A percentile compares a stretch with the other conserved stretches of the same genome.
These are phyloP conservation scores for Neonectria magnoliae DNA, from an alignment of 2,329 filamentous ascomycete species.

Conservation along the genomic window DNA sequence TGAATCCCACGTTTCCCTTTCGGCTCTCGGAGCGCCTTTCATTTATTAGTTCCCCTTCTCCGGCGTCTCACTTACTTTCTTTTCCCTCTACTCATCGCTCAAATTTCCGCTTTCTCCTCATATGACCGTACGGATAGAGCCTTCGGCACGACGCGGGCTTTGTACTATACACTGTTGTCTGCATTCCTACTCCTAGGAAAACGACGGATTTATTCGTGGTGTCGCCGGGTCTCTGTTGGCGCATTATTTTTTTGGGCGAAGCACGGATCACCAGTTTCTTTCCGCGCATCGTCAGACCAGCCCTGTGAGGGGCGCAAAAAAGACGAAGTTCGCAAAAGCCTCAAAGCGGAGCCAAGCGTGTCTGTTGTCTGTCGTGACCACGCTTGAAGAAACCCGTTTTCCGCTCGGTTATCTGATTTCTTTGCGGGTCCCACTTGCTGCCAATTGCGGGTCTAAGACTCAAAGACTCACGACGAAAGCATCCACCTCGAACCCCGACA, in stretches of 20 bases:
- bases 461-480: constrained; percentile 14
- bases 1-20: constrained; percentile 8
- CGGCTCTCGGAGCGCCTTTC: neutral
- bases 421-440: constrained; percentile 13
- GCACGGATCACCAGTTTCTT: constrained; percentile 19
- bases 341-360: constrained; percentile 22
- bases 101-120: neutral
- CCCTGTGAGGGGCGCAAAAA: constrained; percentile 16
- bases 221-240: neutral
- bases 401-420: constrained; percentile 22
- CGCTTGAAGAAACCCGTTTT: constrained; percentile 1
- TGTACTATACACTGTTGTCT: neutral
- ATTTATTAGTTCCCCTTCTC: neutral
- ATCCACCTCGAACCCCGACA: constrained; percentile 5
- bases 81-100: neutral
- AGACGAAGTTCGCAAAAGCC: constrained; percentile 20
- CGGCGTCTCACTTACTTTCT: neutral
- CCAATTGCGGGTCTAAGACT: constrained; percentile 17
- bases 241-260: neutral
- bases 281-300: neutral
- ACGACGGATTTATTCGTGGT: neutral
- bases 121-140: neutral
- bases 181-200: neutral
- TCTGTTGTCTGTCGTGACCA: neutral
- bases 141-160: neutral